Base-by-base conservation (phyloP, 306 rosid species). In the Prunus padus region DNA sequence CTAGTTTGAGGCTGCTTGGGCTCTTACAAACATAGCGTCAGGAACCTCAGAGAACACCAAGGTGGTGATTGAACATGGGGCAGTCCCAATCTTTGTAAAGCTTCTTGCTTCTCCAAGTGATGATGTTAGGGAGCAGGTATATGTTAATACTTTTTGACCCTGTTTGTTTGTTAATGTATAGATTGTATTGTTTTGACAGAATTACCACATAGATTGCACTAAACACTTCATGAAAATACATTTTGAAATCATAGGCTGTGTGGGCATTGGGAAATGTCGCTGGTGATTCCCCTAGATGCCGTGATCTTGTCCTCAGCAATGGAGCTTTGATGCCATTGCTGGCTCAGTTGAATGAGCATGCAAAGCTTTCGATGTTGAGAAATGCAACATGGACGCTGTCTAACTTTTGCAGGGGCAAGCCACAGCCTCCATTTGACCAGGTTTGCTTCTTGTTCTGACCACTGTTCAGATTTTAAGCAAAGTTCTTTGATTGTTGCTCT, bases 191-290 rank as follows among this genome's bases (percentile, higher is more conserved):
- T 49, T 2, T 68, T 69, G 30, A 4, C 23, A 5, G 16, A 37
- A 31, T 19, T 56, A 2, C 15, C 20, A 1, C 3, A 5, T n/a
- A 26, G 25, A 40, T 11, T 3, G 3, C 46, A 8, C 18, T 74
- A 61, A 67, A 11, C 20, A 1, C n/a, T 54, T 65, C n/a, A 9
- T 28, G 57, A 25, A 15, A 30, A 30, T 5, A 7, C 44, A 52
- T 79, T 76, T 14, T 63, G n/a, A 57, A 62, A 79, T 47, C 79
- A 25, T 74, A 93, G 98, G 98, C 98, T 11, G 96, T 93, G 57
- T 93, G 98, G 98, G 98, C 98, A 11, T 76, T 93, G 85, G 98
- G 98, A 82, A 93, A 93, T 30, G 98, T 93, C 80, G 98, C 98
- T 37, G 98, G 98, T 80, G 98, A 93, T 76, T 93, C 98, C 4